Evolutionary conservation across 2,329 filamentous ascomycete species (phyloP).

Genomic region (Hypoxylon sp.): DNA sequence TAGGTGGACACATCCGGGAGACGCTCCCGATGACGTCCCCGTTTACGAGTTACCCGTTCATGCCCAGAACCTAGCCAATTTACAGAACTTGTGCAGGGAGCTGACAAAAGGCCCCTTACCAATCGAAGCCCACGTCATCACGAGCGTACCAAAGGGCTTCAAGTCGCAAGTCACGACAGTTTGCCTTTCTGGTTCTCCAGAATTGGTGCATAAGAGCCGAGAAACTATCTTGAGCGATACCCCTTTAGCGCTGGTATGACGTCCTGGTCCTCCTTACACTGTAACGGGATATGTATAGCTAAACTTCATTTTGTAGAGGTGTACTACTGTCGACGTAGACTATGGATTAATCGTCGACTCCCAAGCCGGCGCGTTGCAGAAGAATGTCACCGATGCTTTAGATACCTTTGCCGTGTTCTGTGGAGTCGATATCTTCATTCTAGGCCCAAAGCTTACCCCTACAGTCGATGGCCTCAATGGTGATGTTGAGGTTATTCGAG

Average conservation of each 20-base stretch:
- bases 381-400: constrained; percentile 84
- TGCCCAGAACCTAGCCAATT: constrained; percentile 83
- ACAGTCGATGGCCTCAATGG: constrained; percentile 82
- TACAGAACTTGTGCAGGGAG: constrained; percentile 85
- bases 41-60: constrained; percentile 95
- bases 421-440: constrained; percentile 95
- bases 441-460: constrained; percentile 89
- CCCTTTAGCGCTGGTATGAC: constrained; percentile 88
- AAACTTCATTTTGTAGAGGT: constrained; percentile 74
- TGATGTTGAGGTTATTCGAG: constrained; percentile 85
- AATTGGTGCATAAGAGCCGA: constrained; percentile 89
- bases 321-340: constrained; percentile 93
- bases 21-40: constrained; percentile 85
- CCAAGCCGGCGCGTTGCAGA: constrained; percentile 76
- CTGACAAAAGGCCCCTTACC: constrained; percentile 80
- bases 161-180: constrained; percentile 86
- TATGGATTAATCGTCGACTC: constrained; percentile 88
- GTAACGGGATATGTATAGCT: constrained; percentile 46
- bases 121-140: constrained; percentile 87
- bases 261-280: constrained; percentile 32
- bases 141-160: constrained; percentile 81
- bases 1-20: constrained; percentile 93
- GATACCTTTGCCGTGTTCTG: constrained; percentile 90
- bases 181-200: constrained; percentile 88
- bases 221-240: constrained; percentile 93